A percentile compares a stretch with the other conserved stretches of the same genome.
phyloP scores from a whole-genome alignment of 225 moss, liverwort and hornwort genomes.

The Lunularia cruciata region DNA sequence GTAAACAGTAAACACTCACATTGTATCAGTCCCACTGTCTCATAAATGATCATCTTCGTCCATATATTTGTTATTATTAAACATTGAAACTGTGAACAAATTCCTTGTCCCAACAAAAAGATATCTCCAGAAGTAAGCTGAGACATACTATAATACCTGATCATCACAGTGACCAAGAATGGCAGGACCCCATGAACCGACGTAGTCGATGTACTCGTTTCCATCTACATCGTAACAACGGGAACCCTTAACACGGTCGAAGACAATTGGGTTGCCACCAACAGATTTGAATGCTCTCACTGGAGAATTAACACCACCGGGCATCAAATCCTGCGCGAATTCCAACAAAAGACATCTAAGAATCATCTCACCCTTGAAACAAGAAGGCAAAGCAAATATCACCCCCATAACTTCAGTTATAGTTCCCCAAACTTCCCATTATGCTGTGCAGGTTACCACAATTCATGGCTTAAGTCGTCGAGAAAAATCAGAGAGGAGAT shows the following conservation, averaged over 20 bases:
- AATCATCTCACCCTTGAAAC: too few relatives aligned
- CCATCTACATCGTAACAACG: conserved; percentile 94
- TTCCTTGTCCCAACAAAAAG: background rate
- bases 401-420: background rate
- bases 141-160: conserved; percentile 37
- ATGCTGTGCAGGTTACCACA: too few relatives aligned
- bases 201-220: conserved; percentile 89
- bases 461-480: too few relatives aligned
- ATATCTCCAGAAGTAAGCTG: background rate
- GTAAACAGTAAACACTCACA: background rate
- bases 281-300: conserved; percentile 98
- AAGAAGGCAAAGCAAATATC: background rate
- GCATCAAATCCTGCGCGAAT: conserved; percentile 75
- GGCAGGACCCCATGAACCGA: conserved; percentile 97
- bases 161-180: conserved; percentile 93
- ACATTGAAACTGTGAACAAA: background rate
- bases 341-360: too few relatives aligned
- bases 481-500: too few relatives aligned
- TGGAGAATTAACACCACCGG: conserved; percentile 95
- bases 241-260: conserved; percentile 90
- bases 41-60: background rate
- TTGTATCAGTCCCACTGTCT: background rate
- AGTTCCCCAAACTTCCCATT: background rate
- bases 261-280: conserved; percentile 88
- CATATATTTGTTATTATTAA: background rate